Percentiles rank a stretch among this genome's conserved stretches.
Conservation (phyloP, 805 yeast species). For the Yamadazyma laniorum region DNA sequence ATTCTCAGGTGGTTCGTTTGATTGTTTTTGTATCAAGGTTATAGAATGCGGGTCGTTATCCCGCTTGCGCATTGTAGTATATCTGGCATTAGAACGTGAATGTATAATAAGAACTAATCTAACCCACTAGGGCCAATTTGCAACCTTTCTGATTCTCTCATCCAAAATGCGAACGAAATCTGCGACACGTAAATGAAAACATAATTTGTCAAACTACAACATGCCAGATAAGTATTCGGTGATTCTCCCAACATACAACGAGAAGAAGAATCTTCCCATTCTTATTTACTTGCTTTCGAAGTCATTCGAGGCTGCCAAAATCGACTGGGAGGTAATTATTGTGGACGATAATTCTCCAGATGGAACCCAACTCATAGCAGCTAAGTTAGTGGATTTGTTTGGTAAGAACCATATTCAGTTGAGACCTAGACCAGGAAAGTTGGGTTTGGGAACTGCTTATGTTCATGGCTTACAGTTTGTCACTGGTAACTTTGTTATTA, state of each 20-base stretch:
- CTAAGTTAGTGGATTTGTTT: constrained; percentile 54
- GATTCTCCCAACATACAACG: constrained; percentile 77
- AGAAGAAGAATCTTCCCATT: constrained; percentile 61
- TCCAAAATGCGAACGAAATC: too few relatives aligned
- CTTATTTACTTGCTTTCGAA: constrained; percentile 67
- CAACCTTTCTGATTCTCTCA: too few relatives aligned
- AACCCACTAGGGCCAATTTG: too few relatives aligned
- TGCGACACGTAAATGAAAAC: background rate
- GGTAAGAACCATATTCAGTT: constrained; percentile 61
- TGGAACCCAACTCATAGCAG: constrained; percentile 75
- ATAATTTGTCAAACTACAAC: constrained; percentile 1
- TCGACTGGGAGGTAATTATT: constrained; percentile 74
- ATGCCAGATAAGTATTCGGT: constrained; percentile 58
- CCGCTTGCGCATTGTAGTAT: background rate
- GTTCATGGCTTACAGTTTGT: constrained; percentile 72
- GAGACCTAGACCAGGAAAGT: constrained; percentile 71
- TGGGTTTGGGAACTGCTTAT: constrained; percentile 79
- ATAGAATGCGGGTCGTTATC: background rate
- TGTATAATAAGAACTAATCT: too few relatives aligned
- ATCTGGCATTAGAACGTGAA: background rate
- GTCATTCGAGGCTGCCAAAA: constrained; percentile 54
- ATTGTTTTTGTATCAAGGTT: background rate
- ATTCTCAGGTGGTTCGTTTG: too few relatives aligned
- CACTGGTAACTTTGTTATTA: constrained; percentile 71
- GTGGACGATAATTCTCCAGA: constrained; percentile 82